Conservation (phyloP, 164 flowering plant genomes). For the Nymphaea thermarum region DNA sequence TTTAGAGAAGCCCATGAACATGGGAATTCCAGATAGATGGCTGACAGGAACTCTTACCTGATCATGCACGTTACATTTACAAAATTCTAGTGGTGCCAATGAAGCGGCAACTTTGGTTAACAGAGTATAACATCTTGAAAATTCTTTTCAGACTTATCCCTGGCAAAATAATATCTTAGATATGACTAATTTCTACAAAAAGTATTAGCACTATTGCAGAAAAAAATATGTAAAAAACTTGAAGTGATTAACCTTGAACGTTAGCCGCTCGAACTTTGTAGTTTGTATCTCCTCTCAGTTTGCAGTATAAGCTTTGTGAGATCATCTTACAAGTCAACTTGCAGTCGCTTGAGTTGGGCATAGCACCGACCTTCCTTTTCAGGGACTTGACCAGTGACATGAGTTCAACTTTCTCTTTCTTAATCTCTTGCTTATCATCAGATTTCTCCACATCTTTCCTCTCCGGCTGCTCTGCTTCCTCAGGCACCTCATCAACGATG, state of each 20-base stretch:
- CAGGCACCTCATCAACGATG: slow-evolving; percentile 6
- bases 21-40: no score
- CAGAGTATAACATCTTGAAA: no score
- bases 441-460: slow-evolving; percentile 9
- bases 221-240: no score
- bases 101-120: no score
- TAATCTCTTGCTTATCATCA: slow-evolving; percentile 6
- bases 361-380: slow-evolving; percentile 19
- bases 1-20: no score
- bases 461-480: slow-evolving; percentile 5
- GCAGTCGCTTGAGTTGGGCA: background rate
- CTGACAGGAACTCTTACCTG: no score
- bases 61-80: no score
- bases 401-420: slow-evolving; percentile 11
- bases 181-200: no score
- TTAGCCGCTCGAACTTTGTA: background rate
- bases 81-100: no score
- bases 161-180: no score
- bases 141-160: no score
- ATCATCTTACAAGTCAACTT: background rate
- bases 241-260: background rate
- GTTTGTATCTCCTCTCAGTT: background rate
- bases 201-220: no score
- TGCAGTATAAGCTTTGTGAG: background rate
- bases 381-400: slow-evolving; percentile 16